phyloP scores from a whole-genome alignment of 345 rosid genomes.

The Eucalyptus pauciflora region DNA sequence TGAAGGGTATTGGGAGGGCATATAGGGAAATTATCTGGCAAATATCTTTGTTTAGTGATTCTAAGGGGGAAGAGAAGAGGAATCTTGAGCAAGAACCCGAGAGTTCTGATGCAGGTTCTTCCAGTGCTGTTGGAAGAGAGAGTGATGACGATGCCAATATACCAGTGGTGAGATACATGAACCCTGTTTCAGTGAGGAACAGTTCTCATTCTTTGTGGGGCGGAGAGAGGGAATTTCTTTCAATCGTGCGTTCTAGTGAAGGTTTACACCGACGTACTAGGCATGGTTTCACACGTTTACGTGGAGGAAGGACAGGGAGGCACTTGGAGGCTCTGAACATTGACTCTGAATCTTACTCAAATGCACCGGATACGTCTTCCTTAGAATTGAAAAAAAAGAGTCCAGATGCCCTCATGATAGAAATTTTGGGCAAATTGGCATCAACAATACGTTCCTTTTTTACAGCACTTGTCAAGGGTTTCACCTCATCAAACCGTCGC shows the following conservation, averaged over 20 bases:
- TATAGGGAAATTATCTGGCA: conserved; percentile 86
- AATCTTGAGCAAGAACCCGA: conserved; percentile 46
- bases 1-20: conserved; percentile 71
- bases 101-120: conserved; percentile 40
- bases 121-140: conserved; percentile 70
- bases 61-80: conserved; percentile 60
- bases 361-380: conserved; percentile 44
- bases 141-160: conserved; percentile 67
- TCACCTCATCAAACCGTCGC: conserved; percentile 83
- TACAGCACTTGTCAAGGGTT: conserved; percentile 83
- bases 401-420: conserved; percentile 57
- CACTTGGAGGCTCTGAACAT: conserved; percentile 65
- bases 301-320: conserved; percentile 84
- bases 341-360: conserved; percentile 51
- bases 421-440: conserved; percentile 66
- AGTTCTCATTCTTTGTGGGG: conserved; percentile 71
- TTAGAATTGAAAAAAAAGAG: conserved; percentile 70
- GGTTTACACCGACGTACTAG: conserved; percentile 71
- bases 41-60: conserved; percentile 57
- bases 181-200: conserved; percentile 65
- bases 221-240: conserved; percentile 71
- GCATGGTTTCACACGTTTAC: conserved; percentile 72
- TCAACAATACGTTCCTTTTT: conserved; percentile 65
- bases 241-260: conserved; percentile 74
- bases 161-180: conserved; percentile 63